Conservation (phyloP, 2,329 filamentous ascomycete species). For the Fusarium austroafricanum region DNA sequence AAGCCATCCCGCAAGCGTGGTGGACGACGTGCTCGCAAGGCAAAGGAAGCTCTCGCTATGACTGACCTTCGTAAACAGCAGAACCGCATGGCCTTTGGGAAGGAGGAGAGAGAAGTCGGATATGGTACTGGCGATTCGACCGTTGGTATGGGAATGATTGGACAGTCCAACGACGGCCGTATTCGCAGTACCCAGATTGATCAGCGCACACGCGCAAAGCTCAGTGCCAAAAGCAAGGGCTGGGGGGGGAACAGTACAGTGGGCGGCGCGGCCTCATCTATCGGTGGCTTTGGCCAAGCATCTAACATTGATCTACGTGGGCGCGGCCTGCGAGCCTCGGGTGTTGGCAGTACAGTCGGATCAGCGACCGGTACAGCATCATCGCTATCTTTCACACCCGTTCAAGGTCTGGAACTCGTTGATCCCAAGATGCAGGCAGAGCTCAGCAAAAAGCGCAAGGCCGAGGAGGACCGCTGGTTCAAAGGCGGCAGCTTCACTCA, state of each 20-base stretch:
- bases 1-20: conserved; percentile 94
- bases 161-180: conserved; percentile 85
- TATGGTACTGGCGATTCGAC: conserved; percentile 89
- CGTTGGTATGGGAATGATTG: conserved; percentile 94
- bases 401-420: conserved; percentile 93
- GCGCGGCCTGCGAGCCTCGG: conserved; percentile 82
- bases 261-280: conserved; percentile 79
- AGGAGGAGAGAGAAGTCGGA: conserved; percentile 93
- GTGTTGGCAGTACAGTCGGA: conserved; percentile 79
- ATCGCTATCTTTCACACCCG: conserved; percentile 91
- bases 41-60: conserved; percentile 97
- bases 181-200: conserved; percentile 92
- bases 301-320: conserved; percentile 78
- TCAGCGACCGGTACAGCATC: conserved; percentile 78
- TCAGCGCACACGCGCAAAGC: conserved; percentile 89
- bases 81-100: conserved; percentile 95
- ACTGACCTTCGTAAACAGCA: conserved; percentile 96
- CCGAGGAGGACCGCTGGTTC: conserved; percentile 96
- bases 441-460: conserved; percentile 88
- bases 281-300: conserved; percentile 79
- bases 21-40: conserved; percentile 88
- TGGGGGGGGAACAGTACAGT: conserved; percentile 82
- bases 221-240: conserved; percentile 94
- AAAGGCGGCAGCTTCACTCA: conserved; percentile 98
- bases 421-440: conserved; percentile 92